Percentiles rank a stretch among this genome's conserved stretches.
These are phyloP conservation scores for Arabidopsis thaliana DNA, from an alignment of 345 rosid species.

Conservation along the genomic window DNA sequence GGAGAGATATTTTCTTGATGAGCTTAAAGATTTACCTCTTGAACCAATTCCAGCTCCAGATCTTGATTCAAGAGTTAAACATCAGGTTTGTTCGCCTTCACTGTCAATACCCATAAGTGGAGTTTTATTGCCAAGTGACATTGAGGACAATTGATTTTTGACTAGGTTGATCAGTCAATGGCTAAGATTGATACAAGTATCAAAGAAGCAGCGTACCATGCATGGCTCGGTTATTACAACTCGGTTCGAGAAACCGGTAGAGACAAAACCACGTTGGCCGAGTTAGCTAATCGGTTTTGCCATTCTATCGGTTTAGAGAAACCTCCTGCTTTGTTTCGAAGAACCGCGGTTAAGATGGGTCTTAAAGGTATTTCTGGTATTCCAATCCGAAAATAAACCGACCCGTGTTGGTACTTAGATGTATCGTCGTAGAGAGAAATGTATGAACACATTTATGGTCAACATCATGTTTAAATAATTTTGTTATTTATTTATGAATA, in stretches of 20 bases:
- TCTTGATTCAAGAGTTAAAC: slow-evolving; percentile 61
- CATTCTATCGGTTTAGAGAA: slow-evolving; percentile 79
- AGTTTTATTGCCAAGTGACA: slow-evolving; percentile 8
- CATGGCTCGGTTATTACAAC: slow-evolving; percentile 95
- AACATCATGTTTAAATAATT: not conserved
- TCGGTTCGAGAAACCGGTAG: slow-evolving; percentile 85
- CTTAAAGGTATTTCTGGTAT: slow-evolving; percentile 83
- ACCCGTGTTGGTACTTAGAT: slow-evolving; percentile 8
- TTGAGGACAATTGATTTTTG: slow-evolving; percentile 7
- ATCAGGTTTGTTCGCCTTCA: slow-evolving; percentile 55
- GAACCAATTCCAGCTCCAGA: slow-evolving; percentile 62
- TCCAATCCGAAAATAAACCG: slow-evolving; percentile 55
- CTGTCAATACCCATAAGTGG: too few relatives aligned
- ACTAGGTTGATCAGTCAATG: slow-evolving; percentile 73
- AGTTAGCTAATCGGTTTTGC: slow-evolving; percentile 75
- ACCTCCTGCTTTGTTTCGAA: slow-evolving; percentile 78
- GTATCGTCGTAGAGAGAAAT: not conserved
- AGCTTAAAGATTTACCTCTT: slow-evolving; percentile 80
- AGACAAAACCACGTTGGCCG: slow-evolving; percentile 84
- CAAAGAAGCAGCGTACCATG: slow-evolving; percentile 96
- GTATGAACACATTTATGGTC: slow-evolving; percentile 13
- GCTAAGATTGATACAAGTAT: slow-evolving; percentile 72
- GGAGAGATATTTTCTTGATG: slow-evolving; percentile 90
- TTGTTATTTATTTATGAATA: not conserved
- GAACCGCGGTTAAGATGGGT: slow-evolving; percentile 95